Percentiles rank a stretch among this genome's conserved stretches.
These are phyloP conservation scores for Xylaria arbuscula DNA, from an alignment of 2,329 filamentous ascomycete genomes.

Conservation along the genomic window DNA sequence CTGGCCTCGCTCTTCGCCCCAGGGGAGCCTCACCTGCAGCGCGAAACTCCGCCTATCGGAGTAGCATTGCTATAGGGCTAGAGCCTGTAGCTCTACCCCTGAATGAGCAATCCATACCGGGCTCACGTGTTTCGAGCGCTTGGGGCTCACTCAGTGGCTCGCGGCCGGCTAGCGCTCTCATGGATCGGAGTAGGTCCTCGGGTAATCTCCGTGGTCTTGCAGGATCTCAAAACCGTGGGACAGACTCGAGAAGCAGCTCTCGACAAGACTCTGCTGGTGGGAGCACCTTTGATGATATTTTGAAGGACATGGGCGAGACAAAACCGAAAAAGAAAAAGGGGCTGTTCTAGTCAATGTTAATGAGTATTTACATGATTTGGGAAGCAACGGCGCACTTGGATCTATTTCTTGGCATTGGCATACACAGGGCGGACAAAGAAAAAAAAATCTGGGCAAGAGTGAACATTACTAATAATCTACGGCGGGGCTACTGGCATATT, in stretches of 20 bases:
- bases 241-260: slow-evolving; percentile 45
- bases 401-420: slow-evolving; percentile 26
- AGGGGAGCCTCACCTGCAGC: slow-evolving; percentile 45
- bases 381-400: slow-evolving; percentile 31
- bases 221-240: slow-evolving; percentile 37
- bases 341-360: slow-evolving; percentile 45
- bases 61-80: slow-evolving; percentile 49
- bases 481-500: slow-evolving; percentile 6
- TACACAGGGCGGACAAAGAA: slow-evolving; percentile 18
- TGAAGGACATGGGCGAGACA: slow-evolving; percentile 48
- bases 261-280: slow-evolving; percentile 46
- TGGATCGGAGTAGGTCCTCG: slow-evolving; percentile 49
- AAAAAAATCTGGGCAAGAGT: slow-evolving; percentile 1
- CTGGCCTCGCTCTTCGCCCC: slow-evolving; percentile 45
- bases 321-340: slow-evolving; percentile 52
- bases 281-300: slow-evolving; percentile 52
- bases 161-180: slow-evolving; percentile 44
- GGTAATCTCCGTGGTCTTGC: slow-evolving; percentile 46
- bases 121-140: slow-evolving; percentile 46
- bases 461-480: slow-evolving; percentile 2
- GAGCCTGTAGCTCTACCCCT: slow-evolving; percentile 48
- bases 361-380: slow-evolving; percentile 5
- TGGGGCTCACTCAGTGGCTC: slow-evolving; percentile 42
- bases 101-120: slow-evolving; percentile 37
- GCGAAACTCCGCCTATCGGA: slow-evolving; percentile 46